A percentile compares a stretch with the other conserved stretches of the same genome.
These are phyloP conservation scores for Boletus sensibilis DNA, from an alignment of 768 basidiomycete genomes.

Conservation along the genomic window DNA sequence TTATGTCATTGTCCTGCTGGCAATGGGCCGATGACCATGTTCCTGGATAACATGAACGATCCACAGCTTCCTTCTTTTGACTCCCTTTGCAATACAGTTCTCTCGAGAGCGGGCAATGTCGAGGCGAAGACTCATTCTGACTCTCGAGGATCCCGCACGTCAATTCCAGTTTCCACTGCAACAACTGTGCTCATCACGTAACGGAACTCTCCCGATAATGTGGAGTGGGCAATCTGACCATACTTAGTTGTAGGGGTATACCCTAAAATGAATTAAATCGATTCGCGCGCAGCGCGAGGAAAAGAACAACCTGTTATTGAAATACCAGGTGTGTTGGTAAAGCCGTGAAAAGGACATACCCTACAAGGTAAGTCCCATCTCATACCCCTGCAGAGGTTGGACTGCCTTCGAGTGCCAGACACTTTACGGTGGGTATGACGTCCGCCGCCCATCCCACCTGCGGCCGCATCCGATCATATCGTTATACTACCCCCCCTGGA, in stretches of 20 bases:
- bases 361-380: no score
- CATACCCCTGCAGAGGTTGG: no score
- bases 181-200: background rate
- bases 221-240: background rate
- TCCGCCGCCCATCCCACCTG: background rate
- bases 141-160: conserved; percentile 1
- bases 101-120: conserved; percentile 3
- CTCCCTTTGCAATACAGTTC: background rate
- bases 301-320: no score
- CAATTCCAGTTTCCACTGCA: background rate
- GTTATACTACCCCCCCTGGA: conserved; percentile 2
- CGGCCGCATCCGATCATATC: conserved; percentile 1
- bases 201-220: conserved; percentile 3
- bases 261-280: no score
- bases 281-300: no score
- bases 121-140: background rate
- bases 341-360: no score
- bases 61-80: conserved; percentile 5
- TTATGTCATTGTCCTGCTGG: background rate
- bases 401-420: background rate
- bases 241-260: no score
- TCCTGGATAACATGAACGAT: background rate
- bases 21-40: background rate
- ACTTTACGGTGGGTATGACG: conserved; percentile 7
- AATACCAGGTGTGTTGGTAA: no score